Percentiles rank a stretch among this genome's conserved stretches.
Evolutionary conservation across 1,284 basidiomycete genomes (phyloP).

Genomic region (Sanguinoderma infundibulare): DNA sequence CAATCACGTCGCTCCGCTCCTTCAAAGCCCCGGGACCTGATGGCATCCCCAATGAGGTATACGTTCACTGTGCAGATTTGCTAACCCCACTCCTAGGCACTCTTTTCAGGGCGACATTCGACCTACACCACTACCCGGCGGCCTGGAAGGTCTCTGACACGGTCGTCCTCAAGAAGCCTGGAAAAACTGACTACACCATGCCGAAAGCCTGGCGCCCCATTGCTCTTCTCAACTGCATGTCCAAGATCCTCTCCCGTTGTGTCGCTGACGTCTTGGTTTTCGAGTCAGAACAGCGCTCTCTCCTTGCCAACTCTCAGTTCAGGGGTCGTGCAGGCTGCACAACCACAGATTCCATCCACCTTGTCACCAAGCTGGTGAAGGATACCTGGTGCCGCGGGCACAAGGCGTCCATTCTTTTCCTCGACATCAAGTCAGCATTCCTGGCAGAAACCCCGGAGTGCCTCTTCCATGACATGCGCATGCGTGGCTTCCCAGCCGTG

Average conservation of each 20-base stretch:
- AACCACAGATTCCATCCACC: slow-evolving; percentile 43
- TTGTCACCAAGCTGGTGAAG: slow-evolving; percentile 35
- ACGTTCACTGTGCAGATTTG: slow-evolving; percentile 29
- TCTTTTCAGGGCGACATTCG: slow-evolving; percentile 37
- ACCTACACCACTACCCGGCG: slow-evolving; percentile 33
- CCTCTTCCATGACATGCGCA: slow-evolving; percentile 38
- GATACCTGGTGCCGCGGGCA: slow-evolving; percentile 38
- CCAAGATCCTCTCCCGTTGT: slow-evolving; percentile 38
- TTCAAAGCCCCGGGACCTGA: slow-evolving; percentile 44
- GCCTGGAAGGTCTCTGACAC: slow-evolving; percentile 39
- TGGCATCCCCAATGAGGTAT: slow-evolving; percentile 41
- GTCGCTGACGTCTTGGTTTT: slow-evolving; percentile 29
- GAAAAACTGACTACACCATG: slow-evolving; percentile 38
- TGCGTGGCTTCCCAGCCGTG: slow-evolving; percentile 31
- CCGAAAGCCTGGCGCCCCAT: slow-evolving; percentile 46
- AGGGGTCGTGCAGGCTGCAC: slow-evolving; percentile 39
- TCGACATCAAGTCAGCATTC: slow-evolving; percentile 47
- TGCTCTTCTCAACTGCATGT: slow-evolving; percentile 40
- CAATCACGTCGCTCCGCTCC: slow-evolving; percentile 20
- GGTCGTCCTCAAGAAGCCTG: slow-evolving; percentile 44
- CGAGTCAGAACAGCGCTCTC: slow-evolving; percentile 25
- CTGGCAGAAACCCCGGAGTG: slow-evolving; percentile 35
- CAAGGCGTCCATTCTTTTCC: slow-evolving; percentile 39
- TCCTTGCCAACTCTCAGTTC: slow-evolving; percentile 37
- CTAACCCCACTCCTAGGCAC: slow-evolving; percentile 32